Evolutionary conservation across 495 filamentous ascomycete species (phyloP), one percentile per base, ranked within the genome.

Genomic region (Lepraria neglecta): DNA sequence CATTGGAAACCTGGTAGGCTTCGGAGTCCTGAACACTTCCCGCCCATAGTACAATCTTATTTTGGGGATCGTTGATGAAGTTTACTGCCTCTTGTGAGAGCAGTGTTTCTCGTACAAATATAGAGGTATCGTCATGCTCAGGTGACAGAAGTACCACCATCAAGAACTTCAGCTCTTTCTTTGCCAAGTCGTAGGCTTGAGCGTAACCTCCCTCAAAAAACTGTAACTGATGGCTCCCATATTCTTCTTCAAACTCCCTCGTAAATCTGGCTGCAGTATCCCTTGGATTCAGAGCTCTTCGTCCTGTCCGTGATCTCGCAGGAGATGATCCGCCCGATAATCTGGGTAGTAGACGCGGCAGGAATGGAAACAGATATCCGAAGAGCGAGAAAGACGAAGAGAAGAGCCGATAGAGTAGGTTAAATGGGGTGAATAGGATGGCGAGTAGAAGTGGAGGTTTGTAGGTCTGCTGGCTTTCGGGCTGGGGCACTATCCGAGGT

Each of bases 181-280:
- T 96, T 0, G 94, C 91, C 11, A 84, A 72, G 68, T 98, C 94
- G 57, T 95, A 78, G 0, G 91, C 89, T 71, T 92, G 88, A 19
- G 94, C 90, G 70, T 96, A 96, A 31, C 91, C 90, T 45, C 84
- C 86, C 64, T 96, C 91, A 63, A 86, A 81, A 71, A 92, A 95
- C 0, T 82, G 80, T 14, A 97, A 73, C 17, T 74, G 72, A 63
- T 87, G 78, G 11, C 74, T 72, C 3, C 89, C 90, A 72, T 95
- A 94, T 65, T 95, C 89, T 69, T 97, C 94, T 70, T 96, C 90
- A 66, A 98, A 96, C 60, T 96, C 89, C 3, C 91, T 84, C 65
- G 87, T 86, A 69, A 97, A 94, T 46, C 94, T 78, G 40, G 88
- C 86, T 0, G 92, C 91, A 0, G 91, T 92, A 68, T 97, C 94